Evolutionary conservation across 2,329 filamentous ascomycete species (phyloP), one percentile per base, ranked within the genome.

Genomic region (Anisogramma anomala): DNA sequence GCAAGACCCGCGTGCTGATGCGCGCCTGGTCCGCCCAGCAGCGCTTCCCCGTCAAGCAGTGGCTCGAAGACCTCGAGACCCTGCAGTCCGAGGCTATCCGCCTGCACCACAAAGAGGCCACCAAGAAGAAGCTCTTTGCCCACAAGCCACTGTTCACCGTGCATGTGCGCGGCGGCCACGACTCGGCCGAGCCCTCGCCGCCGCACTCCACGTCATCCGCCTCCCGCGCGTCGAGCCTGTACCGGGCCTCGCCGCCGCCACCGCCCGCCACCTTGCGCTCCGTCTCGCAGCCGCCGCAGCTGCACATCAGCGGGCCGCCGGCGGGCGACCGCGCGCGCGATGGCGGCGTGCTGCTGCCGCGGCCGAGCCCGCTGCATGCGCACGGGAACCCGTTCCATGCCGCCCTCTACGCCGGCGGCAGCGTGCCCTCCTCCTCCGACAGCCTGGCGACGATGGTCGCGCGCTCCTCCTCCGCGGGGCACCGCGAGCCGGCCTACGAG

Each of bases 11-110:
- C 41, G 71, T 72, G 2, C 64, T 69, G 51, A 81, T 81, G 77
- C 67, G 77, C 53, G 77, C 76, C 33, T 65, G 74, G 33, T 77
- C 74, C 10, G 72, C 72, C 2, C 72, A 74, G 46, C 77, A 81
- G 52, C 66, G 77, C 14, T 81, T 81, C 58, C 77, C 77, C 10
- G 75, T 81, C 10, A 71, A 71, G 3, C 73, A 79, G 51, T 81
- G 77, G 77, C 67, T 78, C 39, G 71, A 77, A 48, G 73, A 76
- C 42, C 58, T 80, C 5, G 75, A 77, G 47, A 74, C 70, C 30
- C 62, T 81, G 19, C 75, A 80, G 49, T 60, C 60, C 5, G 72
- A 67, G 3, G 66, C 74, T 0, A 78, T 80, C 51, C 45, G 48
- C 19, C 26, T 26, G n/a, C 39, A 46, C n/a, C 32, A 35, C 10